A percentile compares a stretch with the other conserved stretches of the same genome.
These are phyloP conservation scores for Micromonas commoda DNA, from an alignment of 139 green algal genomes.

Conservation along the genomic window DNA sequence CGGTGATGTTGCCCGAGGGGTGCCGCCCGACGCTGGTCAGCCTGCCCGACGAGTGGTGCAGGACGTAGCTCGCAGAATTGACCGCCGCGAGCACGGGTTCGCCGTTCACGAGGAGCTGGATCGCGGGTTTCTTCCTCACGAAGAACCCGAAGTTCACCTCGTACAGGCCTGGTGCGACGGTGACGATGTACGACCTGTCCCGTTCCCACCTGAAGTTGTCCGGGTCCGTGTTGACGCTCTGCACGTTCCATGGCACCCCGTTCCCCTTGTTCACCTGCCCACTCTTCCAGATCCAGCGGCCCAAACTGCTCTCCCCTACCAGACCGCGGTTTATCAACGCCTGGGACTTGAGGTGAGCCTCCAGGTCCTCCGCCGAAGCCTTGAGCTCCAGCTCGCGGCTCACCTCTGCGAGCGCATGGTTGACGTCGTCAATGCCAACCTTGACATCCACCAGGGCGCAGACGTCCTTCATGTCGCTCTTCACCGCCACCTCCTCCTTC, in stretches of 20 bases:
- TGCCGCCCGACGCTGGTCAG: constrained; percentile 26
- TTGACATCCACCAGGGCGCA: constrained; percentile 42
- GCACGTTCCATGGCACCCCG: constrained; percentile 44
- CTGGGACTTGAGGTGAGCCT: constrained; percentile 32
- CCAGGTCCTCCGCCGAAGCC: constrained; percentile 28
- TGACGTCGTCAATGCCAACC: constrained; percentile 46
- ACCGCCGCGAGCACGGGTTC: constrained; percentile 35
- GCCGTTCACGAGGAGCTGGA: constrained; percentile 48
- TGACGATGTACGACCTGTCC: constrained; percentile 40
- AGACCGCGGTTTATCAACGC: constrained; percentile 38
- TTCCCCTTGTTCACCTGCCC: constrained; percentile 32
- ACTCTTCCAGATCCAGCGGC: constrained; percentile 47
- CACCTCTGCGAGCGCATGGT: constrained; percentile 41
- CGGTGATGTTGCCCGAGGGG: constrained; percentile 37
- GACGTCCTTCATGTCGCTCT: constrained; percentile 30
- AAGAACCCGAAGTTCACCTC: constrained; percentile 51
- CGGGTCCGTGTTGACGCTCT: constrained; percentile 52
- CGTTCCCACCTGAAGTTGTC: constrained; percentile 50
- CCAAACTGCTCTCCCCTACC: neutral
- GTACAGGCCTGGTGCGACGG: constrained; percentile 41
- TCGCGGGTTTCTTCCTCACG: constrained; percentile 36
- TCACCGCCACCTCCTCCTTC: neutral
- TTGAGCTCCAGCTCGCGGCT: constrained; percentile 12
- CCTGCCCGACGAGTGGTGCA: constrained; percentile 32
- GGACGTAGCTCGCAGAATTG: constrained; percentile 36